phyloP scores from a whole-genome alignment of 176 grass and related monocot genomes.

The Luzula sylvatica region DNA sequence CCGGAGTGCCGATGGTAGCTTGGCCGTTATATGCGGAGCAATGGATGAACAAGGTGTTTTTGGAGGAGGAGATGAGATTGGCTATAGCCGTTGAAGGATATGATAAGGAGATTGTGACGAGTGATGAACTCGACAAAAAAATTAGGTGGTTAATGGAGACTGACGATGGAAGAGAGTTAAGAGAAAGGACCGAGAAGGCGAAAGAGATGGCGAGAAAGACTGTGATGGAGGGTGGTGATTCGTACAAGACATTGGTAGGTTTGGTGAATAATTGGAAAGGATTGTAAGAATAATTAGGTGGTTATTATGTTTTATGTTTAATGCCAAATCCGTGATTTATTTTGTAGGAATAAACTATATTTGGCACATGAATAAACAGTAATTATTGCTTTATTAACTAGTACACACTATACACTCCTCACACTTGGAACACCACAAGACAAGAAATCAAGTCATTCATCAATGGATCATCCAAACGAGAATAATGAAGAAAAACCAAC shows the following conservation, averaged over 20 bases:
- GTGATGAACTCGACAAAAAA: slow-evolving; percentile 23
- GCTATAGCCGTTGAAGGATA: slow-evolving; percentile 28
- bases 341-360: too few relatives aligned
- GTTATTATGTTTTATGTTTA: too few relatives aligned
- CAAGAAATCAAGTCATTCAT: neutral
- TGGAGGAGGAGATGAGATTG: slow-evolving; percentile 32
- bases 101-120: slow-evolving; percentile 18
- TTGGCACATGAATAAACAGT: too few relatives aligned
- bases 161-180: slow-evolving; percentile 12
- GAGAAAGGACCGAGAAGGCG: slow-evolving; percentile 21
- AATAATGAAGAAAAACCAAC: slow-evolving; percentile 3
- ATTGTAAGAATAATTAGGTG: too few relatives aligned
- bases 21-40: slow-evolving; percentile 33
- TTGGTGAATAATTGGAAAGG: slow-evolving; percentile 25
- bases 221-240: slow-evolving; percentile 35
- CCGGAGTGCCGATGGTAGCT: slow-evolving; percentile 28
- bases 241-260: slow-evolving; percentile 17
- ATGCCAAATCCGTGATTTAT: too few relatives aligned
- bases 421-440: neutral
- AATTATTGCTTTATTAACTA: too few relatives aligned
- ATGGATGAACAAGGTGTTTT: slow-evolving; percentile 33
- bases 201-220: slow-evolving; percentile 25
- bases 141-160: slow-evolving; percentile 27
- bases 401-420: too few relatives aligned
- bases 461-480: slow-evolving; percentile 7